Evolutionary conservation across 306 rosid genomes (phyloP).

Genomic region (Gynostemma pentaphyllum): DNA sequence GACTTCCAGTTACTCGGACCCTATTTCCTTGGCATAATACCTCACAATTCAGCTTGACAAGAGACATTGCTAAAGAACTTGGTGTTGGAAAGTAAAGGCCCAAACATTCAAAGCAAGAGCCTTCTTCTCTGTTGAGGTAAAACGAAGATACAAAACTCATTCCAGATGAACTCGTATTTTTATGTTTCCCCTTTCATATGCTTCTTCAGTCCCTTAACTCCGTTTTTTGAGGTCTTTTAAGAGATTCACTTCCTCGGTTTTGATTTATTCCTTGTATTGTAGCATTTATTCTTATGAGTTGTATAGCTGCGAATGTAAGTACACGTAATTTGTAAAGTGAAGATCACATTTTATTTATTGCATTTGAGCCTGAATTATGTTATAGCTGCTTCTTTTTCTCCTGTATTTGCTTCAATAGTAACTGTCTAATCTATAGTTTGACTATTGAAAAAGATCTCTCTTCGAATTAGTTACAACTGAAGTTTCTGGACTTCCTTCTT

Average conservation of each 20-base stretch:
- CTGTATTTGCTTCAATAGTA: neutral
- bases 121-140: neutral
- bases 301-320: slow-evolving; percentile 4
- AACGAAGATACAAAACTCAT: neutral
- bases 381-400: neutral
- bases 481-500: too few relatives aligned
- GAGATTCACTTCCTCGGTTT: neutral
- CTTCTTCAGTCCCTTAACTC: neutral
- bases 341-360: neutral
- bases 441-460: too few relatives aligned
- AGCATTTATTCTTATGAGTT: slow-evolving; percentile 7
- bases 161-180: too few relatives aligned
- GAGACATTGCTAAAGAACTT: slow-evolving; percentile 79
- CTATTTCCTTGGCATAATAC: slow-evolving; percentile 95
- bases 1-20: slow-evolving; percentile 96
- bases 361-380: neutral
- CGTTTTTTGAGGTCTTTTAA: neutral
- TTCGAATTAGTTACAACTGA: too few relatives aligned
- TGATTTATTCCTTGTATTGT: neutral
- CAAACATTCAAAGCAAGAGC: neutral
- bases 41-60: slow-evolving; percentile 82
- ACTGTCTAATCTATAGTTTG: too few relatives aligned
- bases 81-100: slow-evolving; percentile 58
- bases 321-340: slow-evolving; percentile 2
- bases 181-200: slow-evolving; percentile 7